Evolutionary conservation across 495 filamentous ascomycete genomes (phyloP), one percentile per base, ranked within the genome.

Genomic region (Aspergillus baeticus): DNA sequence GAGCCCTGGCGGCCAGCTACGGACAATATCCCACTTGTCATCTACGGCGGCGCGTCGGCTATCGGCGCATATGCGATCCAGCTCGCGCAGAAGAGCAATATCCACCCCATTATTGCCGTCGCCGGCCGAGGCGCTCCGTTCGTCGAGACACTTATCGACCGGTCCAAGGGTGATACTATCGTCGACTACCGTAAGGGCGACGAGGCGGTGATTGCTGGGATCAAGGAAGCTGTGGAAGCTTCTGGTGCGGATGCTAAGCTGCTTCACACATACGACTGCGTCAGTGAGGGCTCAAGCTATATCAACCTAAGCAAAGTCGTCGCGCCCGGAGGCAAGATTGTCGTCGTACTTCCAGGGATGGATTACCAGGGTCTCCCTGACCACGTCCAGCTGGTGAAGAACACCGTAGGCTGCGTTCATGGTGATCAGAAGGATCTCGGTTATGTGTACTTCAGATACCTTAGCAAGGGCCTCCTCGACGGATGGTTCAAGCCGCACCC

Each of bases 51-150:
- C 0, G 73, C 82, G 0, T 75, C 80, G 2, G 82, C 88, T 0
- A 86, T 90, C 0, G 88, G 87, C 8, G 66, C 81, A 26, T 90
- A 79, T 57, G 82, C 82, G 17, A 71, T 89, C 49, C 85, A 90
- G 66, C 70, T 90, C n/a, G 86, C 87, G 10, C 63, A 54, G n/a
- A 65, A 68, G 21, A 81, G 83, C 37, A 84, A 88, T 60, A 84
- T 91, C 60, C 85, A 89, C 64, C 87, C 87, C 0, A 60, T 90
- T 23, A 83, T 90, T 54, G 78, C 71, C 43, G 71, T 91, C 7
- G 87, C 87, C 2, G 87, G 87, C 3, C 65, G 70, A 8, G 81
- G 82, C 6, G 67, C 61, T 7, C 37, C 76, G 2, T 81, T 78
- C 61, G 83, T 89, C 2, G 71, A 80, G 61, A 60, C 54, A 0